Evolutionary conservation across 352 stramenopile species (phyloP), one percentile per base, ranked within the genome.

Genomic region (Phytophthora aleatoria): DNA sequence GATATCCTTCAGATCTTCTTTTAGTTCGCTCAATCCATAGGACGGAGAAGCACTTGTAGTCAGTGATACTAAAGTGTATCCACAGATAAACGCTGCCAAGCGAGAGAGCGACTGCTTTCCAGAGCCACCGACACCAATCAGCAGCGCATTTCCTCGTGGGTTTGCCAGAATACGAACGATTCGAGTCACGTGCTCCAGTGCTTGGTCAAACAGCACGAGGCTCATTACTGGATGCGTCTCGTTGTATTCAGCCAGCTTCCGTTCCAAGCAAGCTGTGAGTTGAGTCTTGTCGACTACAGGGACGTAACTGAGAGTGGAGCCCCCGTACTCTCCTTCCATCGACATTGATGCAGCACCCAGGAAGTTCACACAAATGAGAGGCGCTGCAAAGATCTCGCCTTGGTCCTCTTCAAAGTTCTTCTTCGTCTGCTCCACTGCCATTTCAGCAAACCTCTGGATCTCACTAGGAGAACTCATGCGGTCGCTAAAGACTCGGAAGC

Each of bases 171-270:
- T 91, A 7, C 92, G 75, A 41, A 91, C 83, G 36, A 98, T 97
- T 42, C 92, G 79, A 4, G 86, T 81, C 12, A 98, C 74, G 50
- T 98, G 91, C 42, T 96, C 81, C 58, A 97, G 77, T 2, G 92
- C 92, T 63, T 97, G 85, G 13, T 97, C 90, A 66, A 98, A 98
- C 0, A 98, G 62, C 36, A 98, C 91, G 8, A 98, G 71, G 57
- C 94, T 85, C 89, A 98, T 97, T 6, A 98, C 95, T 0, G 94
- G 85, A 64, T 98, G 89, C 4, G 73, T 85, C 53, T 99, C 92
- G 57, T 99, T 99, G 75, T 97, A 98, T 11, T 86, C 73, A 10
- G 67, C 64, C 3, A 97, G 69, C 44, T 91, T 90, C 4, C 61
- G 64, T 44, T 96, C 76, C 20, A 97, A 59, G 10, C 71, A 80